Conservation (phyloP, 2,329 filamentous ascomycete genomes). For the Aspergillus aculeatus region DNA sequence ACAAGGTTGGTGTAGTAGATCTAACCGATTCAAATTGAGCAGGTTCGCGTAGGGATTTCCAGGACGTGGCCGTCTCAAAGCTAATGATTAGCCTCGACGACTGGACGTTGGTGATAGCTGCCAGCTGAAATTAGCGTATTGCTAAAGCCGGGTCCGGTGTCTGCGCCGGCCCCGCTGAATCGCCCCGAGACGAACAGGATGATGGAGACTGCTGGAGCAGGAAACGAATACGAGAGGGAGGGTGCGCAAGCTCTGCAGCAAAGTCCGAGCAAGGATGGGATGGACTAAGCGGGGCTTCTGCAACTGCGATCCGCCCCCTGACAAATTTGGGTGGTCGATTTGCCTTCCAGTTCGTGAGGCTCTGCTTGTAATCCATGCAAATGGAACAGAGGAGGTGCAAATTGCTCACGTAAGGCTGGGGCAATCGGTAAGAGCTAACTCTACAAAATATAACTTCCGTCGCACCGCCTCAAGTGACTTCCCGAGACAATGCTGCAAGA, state of each 20-base stretch:
- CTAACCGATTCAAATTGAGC: not conserved
- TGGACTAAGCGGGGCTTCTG: not conserved
- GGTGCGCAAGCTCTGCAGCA: not conserved
- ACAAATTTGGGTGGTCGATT: not conserved
- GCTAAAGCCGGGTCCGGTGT: conserved; percentile 12
- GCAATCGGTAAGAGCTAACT: not conserved
- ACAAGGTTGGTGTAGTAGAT: not conserved
- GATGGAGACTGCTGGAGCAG: not conserved
- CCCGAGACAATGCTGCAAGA: not conserved
- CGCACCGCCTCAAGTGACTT: not conserved
- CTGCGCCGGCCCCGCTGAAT: conserved; percentile 15
- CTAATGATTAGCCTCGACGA: not conserved
- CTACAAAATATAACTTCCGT: too few relatives aligned
- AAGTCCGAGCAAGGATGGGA: not conserved
- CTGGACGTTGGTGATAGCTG: not conserved
- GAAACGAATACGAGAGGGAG: not conserved
- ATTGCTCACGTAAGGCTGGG: too few relatives aligned
- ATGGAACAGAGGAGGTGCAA: not conserved
- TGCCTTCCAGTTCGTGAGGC: not conserved
- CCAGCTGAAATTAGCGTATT: conserved; percentile 1
- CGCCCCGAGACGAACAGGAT: not conserved
- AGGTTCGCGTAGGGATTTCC: not conserved
- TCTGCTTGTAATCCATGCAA: not conserved
- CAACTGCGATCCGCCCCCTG: not conserved
- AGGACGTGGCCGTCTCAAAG: not conserved